Evolutionary conservation across 2,329 filamentous ascomycete genomes (phyloP).

Genomic region (Penicillium paneum): DNA sequence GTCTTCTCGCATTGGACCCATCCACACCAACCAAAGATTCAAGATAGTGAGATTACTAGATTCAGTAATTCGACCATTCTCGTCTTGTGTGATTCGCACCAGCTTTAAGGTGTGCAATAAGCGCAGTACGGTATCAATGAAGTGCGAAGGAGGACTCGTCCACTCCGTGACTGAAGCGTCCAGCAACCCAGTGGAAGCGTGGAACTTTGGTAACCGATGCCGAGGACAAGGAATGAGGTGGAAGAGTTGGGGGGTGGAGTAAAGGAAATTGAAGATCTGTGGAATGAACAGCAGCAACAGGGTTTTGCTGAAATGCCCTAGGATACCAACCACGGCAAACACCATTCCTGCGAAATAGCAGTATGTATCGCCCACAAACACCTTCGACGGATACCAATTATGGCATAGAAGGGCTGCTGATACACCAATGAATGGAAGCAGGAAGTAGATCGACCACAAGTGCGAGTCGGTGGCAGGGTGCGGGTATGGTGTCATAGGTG

Average conservation of each 20-base stretch:
- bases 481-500: constrained; percentile 69
- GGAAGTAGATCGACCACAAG: constrained; percentile 90
- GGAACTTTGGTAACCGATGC: constrained; percentile 87
- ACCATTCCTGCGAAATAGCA: constrained; percentile 99
- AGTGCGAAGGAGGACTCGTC: constrained; percentile 64
- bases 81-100: constrained; percentile 64
- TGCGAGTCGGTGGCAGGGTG: constrained; percentile 95
- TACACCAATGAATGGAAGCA: constrained; percentile 91
- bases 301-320: constrained; percentile 98
- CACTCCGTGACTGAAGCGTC: constrained; percentile 83
- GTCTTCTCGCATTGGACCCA: constrained; percentile 86
- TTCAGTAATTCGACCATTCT: constrained; percentile 68
- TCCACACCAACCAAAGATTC: constrained; percentile 95
- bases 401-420: constrained; percentile 81
- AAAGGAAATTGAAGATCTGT: constrained; percentile 94
- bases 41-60: constrained; percentile 89
- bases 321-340: constrained; percentile 92
- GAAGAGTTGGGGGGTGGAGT: constrained; percentile 89
- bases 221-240: constrained; percentile 86
- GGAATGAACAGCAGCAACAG: constrained; percentile 85
- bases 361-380: constrained; percentile 98
- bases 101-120: constrained; percentile 67
- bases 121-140: constrained; percentile 63
- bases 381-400: constrained; percentile 93
- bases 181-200: constrained; percentile 75